Evolutionary conservation across 2,329 filamentous ascomycete genomes (phyloP), one percentile per base, ranked within the genome.

Genomic region (Ascochyta pisi): DNA sequence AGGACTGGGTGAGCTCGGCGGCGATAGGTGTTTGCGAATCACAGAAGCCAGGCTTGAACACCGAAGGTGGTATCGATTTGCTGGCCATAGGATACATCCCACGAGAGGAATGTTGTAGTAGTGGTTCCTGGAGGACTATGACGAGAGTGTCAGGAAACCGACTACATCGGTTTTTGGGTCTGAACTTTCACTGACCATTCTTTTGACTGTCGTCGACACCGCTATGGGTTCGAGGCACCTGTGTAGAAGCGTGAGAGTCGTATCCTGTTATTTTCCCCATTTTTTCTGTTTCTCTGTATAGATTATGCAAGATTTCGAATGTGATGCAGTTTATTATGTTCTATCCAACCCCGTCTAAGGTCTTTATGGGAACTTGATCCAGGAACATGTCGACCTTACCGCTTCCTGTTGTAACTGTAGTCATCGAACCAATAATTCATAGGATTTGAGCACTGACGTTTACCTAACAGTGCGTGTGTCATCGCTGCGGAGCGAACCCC

Each of bases 41-140:
- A 52, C 59, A 62, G 44, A 59, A 62, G n/a, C 59, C 59, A 22
- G 59, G 47, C 39, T 62, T 59, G 27, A 57, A 47, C 23, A 31
- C 33, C 12, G 56, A 27, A 3, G 56, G 24, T 4, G 53, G 59
- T 34, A 62, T 55, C 1, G 59, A 53, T 33, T 54, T 55, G 45
- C 44, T 50, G 34, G 59, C 59, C 59, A 61, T 61, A 9, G 55
- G 59, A 19, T 58, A 58, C 43, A 54, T 56, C 31, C 51, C 42
- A 19, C 55, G 59, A 1, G 59, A 58, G 10, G 59, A 61, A 24
- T 58, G 59, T 29, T 61, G 59, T 3, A 48, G 59, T 19, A 61
- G 55, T 1, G 59, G 55, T n/a, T 46, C 29, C 3, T 58, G 26
- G 12, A 61, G 55, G 22, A 61, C 55, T 61, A 23, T 4, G n/a